Evolutionary conservation across 1,284 basidiomycete genomes (phyloP).

Genomic region (Pisolithus thermaeus): DNA sequence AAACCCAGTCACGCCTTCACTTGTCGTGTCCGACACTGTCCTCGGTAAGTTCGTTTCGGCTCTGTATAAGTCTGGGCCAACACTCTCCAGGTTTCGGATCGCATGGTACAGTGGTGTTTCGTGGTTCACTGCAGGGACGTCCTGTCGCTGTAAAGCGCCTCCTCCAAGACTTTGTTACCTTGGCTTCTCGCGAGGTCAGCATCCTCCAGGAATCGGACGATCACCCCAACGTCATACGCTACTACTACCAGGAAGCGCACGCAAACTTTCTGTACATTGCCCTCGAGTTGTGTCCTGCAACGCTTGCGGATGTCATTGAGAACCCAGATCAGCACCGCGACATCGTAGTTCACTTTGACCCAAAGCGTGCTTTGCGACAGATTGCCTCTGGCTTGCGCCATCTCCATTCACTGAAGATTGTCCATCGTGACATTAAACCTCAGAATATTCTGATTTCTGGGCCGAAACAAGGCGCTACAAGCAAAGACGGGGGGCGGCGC

Average conservation of each 20-base stretch:
- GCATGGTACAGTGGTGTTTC: slow-evolving; percentile 92
- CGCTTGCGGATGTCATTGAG: slow-evolving; percentile 91
- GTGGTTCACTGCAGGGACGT: slow-evolving; percentile 91
- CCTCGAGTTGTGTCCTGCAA: slow-evolving; percentile 93
- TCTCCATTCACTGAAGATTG: slow-evolving; percentile 91
- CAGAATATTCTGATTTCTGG: slow-evolving; percentile 94
- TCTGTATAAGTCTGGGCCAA: neutral
- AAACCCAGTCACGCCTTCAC: slow-evolving; percentile 29
- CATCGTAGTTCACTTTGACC: slow-evolving; percentile 67
- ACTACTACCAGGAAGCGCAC: slow-evolving; percentile 95
- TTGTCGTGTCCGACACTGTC: slow-evolving; percentile 72
- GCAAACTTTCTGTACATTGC: slow-evolving; percentile 96
- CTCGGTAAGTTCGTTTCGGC: slow-evolving; percentile 50
- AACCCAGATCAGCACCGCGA: slow-evolving; percentile 69
- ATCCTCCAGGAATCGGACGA: slow-evolving; percentile 96
- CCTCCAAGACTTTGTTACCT: slow-evolving; percentile 90
- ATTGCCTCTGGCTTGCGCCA: slow-evolving; percentile 87
- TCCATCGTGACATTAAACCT: slow-evolving; percentile 98
- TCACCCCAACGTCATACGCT: slow-evolving; percentile 97
- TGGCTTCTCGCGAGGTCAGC: slow-evolving; percentile 91
- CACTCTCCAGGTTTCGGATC: slow-evolving; percentile 78
- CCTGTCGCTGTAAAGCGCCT: slow-evolving; percentile 97
- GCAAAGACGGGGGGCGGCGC: slow-evolving; percentile 53
- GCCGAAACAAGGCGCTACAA: slow-evolving; percentile 51
- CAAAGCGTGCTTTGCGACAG: slow-evolving; percentile 84